Conservation (phyloP, 768 basidiomycete species). For the Leccinum uliginosum region DNA sequence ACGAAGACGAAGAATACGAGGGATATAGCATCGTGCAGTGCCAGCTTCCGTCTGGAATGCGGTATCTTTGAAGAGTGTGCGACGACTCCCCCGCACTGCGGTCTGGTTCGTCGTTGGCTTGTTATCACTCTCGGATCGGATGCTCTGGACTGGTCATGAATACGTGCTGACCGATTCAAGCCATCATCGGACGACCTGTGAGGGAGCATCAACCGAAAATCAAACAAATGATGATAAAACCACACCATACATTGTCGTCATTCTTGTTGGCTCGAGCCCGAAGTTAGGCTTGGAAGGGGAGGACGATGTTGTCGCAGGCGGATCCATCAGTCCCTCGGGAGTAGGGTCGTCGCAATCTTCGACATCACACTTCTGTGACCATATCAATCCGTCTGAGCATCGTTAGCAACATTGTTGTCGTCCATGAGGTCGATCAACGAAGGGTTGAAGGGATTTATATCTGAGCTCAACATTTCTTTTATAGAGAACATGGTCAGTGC, state of each 20-base stretch:
- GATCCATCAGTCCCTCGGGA: background rate
- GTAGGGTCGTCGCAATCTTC: too few species aligned
- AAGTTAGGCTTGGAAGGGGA: background rate
- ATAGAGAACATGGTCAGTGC: background rate
- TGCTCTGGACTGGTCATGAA: background rate
- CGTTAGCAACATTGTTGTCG: background rate
- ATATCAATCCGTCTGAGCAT: background rate
- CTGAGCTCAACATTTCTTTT: background rate
- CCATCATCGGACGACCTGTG: background rate
- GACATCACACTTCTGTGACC: background rate
- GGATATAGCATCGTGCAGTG: constrained; percentile 2
- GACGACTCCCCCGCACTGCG: background rate
- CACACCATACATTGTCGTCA: background rate
- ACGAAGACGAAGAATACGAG: constrained; percentile 6
- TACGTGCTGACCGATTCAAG: background rate
- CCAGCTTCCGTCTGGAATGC: background rate
- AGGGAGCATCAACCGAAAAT: background rate
- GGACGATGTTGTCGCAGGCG: background rate
- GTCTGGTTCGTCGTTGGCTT: background rate
- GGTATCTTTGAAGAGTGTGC: background rate
- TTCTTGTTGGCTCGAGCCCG: background rate
- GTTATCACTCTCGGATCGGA: background rate
- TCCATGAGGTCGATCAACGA: background rate
- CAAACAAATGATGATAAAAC: background rate
- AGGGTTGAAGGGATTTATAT: background rate